These are phyloP conservation scores for Diaporthe citriasiana DNA, from an alignment of 2,329 filamentous ascomycete species.

Conservation along the genomic window DNA sequence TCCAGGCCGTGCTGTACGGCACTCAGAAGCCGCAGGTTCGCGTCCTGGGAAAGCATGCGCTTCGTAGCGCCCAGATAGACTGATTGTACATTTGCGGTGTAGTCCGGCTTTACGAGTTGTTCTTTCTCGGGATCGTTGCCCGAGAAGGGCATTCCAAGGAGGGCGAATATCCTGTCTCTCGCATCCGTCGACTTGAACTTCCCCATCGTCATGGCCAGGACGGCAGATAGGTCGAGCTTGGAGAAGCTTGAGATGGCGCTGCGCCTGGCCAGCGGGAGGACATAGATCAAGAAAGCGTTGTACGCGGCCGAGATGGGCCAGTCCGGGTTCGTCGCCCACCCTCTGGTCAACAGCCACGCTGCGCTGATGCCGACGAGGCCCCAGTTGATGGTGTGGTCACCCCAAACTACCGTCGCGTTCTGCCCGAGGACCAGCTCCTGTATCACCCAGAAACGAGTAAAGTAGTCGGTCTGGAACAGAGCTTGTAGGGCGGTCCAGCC, in stretches of 20 bases:
- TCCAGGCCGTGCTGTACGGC: conserved; percentile 40
- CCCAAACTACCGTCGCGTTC: conserved; percentile 39
- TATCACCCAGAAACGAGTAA: conserved; percentile 43
- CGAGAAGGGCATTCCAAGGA: conserved; percentile 41
- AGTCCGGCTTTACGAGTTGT: conserved; percentile 35
- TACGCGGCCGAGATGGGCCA: conserved; percentile 40
- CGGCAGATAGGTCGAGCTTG: conserved; percentile 41
- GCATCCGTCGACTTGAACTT: conserved; percentile 41
- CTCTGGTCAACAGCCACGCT: conserved; percentile 41
- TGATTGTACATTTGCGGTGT: conserved; percentile 21
- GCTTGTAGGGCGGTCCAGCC: conserved; percentile 40
- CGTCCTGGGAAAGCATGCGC: conserved; percentile 38
- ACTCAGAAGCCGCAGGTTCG: conserved; percentile 40
- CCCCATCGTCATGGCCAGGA: conserved; percentile 39
- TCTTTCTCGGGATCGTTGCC: conserved; percentile 30
- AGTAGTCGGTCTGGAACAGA: conserved; percentile 41
- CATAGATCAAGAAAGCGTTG: conserved; percentile 43
- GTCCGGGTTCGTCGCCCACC: conserved; percentile 36
- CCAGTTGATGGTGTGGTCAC: conserved; percentile 41
- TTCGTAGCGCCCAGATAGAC: conserved; percentile 21
- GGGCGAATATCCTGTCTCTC: conserved; percentile 41
- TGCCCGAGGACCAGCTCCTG: conserved; percentile 42
- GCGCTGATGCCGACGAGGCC: conserved; percentile 42
- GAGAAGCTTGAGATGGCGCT: conserved; percentile 42
- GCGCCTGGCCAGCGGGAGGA: conserved; percentile 38